Evolutionary conservation across 495 filamentous ascomycete species (phyloP).

Genomic region (Cryomyces antarcticus): DNA sequence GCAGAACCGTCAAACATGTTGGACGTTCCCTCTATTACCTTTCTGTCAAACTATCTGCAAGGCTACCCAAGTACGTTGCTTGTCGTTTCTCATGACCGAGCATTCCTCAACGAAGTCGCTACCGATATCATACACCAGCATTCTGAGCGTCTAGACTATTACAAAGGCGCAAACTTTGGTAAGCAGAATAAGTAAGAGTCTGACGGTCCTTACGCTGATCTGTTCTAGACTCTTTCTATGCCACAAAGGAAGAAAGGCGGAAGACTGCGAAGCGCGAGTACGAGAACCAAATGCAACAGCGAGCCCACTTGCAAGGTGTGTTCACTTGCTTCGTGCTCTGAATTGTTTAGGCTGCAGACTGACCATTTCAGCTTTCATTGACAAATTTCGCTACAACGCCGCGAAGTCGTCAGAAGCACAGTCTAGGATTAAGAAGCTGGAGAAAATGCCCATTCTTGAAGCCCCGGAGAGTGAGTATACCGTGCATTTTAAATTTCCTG

Average conservation of each 20-base stretch:
- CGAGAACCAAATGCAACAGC: slow-evolving; percentile 89
- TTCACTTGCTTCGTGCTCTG: neutral
- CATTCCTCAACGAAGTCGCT: slow-evolving; percentile 97
- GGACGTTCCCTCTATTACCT: slow-evolving; percentile 99
- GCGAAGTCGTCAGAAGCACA: slow-evolving; percentile 97
- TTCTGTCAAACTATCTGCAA: slow-evolving; percentile 91
- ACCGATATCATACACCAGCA: slow-evolving; percentile 99
- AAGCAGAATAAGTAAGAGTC: slow-evolving; percentile 1
- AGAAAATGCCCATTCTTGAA: slow-evolving; percentile 85
- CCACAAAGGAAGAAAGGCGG: slow-evolving; percentile 86
- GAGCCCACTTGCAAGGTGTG: slow-evolving; percentile 58
- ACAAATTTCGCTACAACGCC: slow-evolving; percentile 99
- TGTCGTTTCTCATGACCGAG: slow-evolving; percentile 96
- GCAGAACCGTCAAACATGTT: slow-evolving; percentile 99
- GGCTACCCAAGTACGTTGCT: slow-evolving; percentile 85
- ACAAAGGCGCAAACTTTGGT: slow-evolving; percentile 89
- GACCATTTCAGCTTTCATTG: slow-evolving; percentile 58
- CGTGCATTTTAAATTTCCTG: slow-evolving; percentile 94
- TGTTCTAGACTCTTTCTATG: slow-evolving; percentile 71
- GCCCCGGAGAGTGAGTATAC: slow-evolving; percentile 84
- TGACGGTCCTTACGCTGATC: neutral
- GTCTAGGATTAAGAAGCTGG: slow-evolving; percentile 95
- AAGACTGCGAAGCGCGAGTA: slow-evolving; percentile 96
- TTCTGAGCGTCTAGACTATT: slow-evolving; percentile 92
- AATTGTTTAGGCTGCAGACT: slow-evolving; percentile 2